These are phyloP conservation scores for Saccharomycopsis sp. DNA, from an alignment of 805 yeast genomes.

Conservation along the genomic window DNA sequence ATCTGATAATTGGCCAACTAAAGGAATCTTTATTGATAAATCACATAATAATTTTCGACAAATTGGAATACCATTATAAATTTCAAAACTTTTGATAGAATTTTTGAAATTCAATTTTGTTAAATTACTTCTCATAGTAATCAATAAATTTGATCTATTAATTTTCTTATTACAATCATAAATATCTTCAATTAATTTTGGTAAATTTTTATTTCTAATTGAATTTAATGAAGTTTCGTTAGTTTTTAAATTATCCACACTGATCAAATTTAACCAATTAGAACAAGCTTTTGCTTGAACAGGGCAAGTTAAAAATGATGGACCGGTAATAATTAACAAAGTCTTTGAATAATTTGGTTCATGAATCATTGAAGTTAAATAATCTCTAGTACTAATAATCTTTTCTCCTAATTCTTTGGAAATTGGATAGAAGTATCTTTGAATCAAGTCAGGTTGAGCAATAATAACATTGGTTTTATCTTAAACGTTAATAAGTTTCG, in stretches of 20 bases:
- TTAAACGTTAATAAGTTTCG: background rate
- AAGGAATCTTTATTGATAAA: constrained; percentile 33
- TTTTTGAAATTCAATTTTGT: constrained; percentile 21
- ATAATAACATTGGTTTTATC: constrained; percentile 29
- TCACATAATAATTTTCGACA: constrained; percentile 31
- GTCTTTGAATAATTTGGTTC: constrained; percentile 12
- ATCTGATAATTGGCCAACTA: constrained; percentile 36
- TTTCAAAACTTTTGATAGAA: constrained; percentile 25
- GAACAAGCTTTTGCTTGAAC: constrained; percentile 31
- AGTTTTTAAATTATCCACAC: too few species aligned
- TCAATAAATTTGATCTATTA: background rate
- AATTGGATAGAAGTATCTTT: constrained; percentile 30
- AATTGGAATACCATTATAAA: constrained; percentile 30
- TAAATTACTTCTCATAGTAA: constrained; percentile 29
- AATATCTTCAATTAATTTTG: background rate
- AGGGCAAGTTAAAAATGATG: constrained; percentile 25
- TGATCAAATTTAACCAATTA: constrained; percentile 28
- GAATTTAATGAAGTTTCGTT: background rate
- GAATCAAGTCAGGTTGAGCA: constrained; percentile 36
- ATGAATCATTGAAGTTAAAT: background rate
- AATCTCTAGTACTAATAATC: constrained; percentile 26
- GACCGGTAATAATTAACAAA: constrained; percentile 32
- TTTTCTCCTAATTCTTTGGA: constrained; percentile 23
- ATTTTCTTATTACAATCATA: background rate
- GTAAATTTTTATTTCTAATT: constrained; percentile 19